Conservation (phyloP, 2,329 filamentous ascomycete species). For the Metarhizium sp. region DNA sequence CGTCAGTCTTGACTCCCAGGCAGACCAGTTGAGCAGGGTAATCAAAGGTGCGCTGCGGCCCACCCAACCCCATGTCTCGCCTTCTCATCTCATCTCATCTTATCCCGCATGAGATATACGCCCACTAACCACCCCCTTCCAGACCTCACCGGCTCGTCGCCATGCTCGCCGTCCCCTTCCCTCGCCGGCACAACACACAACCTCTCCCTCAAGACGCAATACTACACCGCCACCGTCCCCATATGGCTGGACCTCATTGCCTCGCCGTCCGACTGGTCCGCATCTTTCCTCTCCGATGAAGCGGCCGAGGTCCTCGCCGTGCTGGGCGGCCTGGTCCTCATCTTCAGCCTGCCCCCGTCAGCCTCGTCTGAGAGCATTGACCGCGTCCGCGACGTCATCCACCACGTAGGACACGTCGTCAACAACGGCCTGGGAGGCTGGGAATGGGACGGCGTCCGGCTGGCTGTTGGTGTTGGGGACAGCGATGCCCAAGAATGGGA, state of each 20-base stretch:
- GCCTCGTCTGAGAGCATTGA: neutral
- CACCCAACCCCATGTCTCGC: too few species aligned
- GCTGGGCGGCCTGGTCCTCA: conserved; percentile 47
- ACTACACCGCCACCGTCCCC: conserved; percentile 52
- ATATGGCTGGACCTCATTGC: conserved; percentile 58
- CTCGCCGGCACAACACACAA: conserved; percentile 52
- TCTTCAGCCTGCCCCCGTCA: conserved; percentile 21
- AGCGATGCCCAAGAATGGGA: conserved; percentile 50
- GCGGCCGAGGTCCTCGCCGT: conserved; percentile 52
- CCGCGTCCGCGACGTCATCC: conserved; percentile 30
- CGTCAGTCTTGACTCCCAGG: conserved; percentile 39
- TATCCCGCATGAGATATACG: too few species aligned
- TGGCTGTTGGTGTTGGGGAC: conserved; percentile 48
- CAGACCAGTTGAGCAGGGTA: conserved; percentile 36
- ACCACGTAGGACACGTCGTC: conserved; percentile 44
- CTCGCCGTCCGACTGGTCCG: conserved; percentile 43
- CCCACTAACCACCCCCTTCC: too few species aligned
- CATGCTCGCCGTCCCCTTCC: conserved; percentile 26
- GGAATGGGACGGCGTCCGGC: conserved; percentile 54
- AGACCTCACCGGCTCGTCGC: conserved; percentile 45
- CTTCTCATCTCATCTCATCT: too few species aligned
- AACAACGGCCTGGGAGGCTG: conserved; percentile 48
- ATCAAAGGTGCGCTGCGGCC: conserved; percentile 37
- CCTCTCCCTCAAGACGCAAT: conserved; percentile 45
- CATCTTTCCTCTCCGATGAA: conserved; percentile 49